Conservation (phyloP, 2,329 filamentous ascomycete genomes). For the Didymella exigua region DNA sequence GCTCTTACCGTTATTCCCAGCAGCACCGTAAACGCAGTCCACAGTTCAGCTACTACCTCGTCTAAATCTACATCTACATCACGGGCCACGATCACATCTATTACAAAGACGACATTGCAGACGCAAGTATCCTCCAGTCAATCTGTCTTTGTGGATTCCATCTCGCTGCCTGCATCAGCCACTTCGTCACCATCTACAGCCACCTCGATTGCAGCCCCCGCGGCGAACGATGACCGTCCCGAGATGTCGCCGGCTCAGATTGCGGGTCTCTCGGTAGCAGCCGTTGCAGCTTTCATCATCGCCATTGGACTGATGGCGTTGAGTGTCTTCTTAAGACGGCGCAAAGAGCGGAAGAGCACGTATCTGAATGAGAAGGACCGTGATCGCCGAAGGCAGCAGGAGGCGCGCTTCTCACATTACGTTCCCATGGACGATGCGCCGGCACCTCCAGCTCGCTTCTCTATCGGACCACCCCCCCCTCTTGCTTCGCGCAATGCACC, state of each 20-base stretch:
- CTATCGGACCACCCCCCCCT: conserved; percentile 23
- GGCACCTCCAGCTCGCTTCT: conserved; percentile 22
- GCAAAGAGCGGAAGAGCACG: conserved; percentile 38
- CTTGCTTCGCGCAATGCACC: conserved; percentile 8
- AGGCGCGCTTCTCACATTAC: conserved; percentile 32
- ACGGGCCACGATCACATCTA: conserved; percentile 16
- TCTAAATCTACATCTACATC: conserved; percentile 13
- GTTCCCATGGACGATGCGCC: conserved; percentile 16
- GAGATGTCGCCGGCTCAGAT: conserved; percentile 48
- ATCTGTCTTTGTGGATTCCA: conserved; percentile 35
- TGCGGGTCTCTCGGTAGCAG: conserved; percentile 46
- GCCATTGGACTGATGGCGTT: conserved; percentile 48
- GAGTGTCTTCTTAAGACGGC: conserved; percentile 43
- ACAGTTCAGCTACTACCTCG: conserved; percentile 12
- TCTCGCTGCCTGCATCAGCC: conserved; percentile 29
- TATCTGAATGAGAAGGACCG: conserved; percentile 32
- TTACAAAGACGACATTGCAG: conserved; percentile 18
- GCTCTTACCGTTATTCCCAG: conserved; percentile 39
- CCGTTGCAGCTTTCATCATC: conserved; percentile 44
- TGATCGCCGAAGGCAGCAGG: conserved; percentile 20
- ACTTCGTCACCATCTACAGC: conserved; percentile 28
- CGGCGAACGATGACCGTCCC: conserved; percentile 23
- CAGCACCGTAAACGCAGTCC: conserved; percentile 28
- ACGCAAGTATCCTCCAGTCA: conserved; percentile 23
- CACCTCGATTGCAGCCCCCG: conserved; percentile 14